Base-by-base conservation (phyloP, 805 yeast genomes). In the Pichia exigua region DNA sequence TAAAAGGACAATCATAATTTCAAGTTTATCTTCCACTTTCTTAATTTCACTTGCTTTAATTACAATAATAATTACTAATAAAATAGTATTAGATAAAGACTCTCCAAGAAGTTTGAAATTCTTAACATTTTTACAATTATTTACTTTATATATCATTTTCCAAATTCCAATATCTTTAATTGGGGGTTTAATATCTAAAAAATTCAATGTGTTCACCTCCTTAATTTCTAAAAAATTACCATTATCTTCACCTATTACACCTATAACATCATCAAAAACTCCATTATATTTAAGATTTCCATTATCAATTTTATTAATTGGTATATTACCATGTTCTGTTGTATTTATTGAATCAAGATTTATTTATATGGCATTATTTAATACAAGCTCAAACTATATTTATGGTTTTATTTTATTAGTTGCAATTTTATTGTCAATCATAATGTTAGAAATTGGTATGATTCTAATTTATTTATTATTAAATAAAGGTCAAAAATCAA, bases 51-150 rank as follows among this genome's bases (percentile, higher is more conserved):
- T 69, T 3, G 71, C 82, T 0, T 65, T 86, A 51, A 52, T 75
- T 0, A 70, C 79, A 2, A 71, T 84, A 0, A 64, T 85, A 24
- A 62, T 79, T 24, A 67, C 86, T 53, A 89, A 88, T 64, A 69
- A 79, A 54, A 76, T 89, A 51, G 82, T 86, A 11, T 86, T 91
- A 88, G 84, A 84, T 2, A 76, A 82, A 58, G 83, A 83, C 55
- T 82, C 94, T 0, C 82, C 94, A 0, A 72, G 77, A 47, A 90
- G 92, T 0, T 70, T 87, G 44, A 96, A 96, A 15, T 84, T 88
- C 58, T 85, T 88, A 7, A 83, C 95, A 0, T 75, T 88, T 21
- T 66, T 85, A 9, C 74, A 79, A 1, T 65, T 88, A 43, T 64
- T 85, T n/a, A 56, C 75, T 10, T 65, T 83, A 48, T 84, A 87